phyloP scores from a whole-genome alignment of 768 basidiomycete genomes.

The Trametes cingulata region DNA sequence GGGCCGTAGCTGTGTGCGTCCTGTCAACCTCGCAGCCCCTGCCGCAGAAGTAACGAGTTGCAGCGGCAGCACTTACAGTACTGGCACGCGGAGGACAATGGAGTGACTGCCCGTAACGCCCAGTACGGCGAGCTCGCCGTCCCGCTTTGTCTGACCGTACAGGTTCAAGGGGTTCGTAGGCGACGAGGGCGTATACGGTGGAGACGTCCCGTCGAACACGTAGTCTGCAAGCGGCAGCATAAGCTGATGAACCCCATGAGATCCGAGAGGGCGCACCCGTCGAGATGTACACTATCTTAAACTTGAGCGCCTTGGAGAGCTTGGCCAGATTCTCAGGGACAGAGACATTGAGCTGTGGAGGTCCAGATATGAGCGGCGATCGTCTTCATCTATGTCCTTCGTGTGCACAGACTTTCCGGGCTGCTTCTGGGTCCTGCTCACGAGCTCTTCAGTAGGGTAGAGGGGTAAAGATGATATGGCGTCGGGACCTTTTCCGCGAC shows the following conservation, averaged over 20 bases:
- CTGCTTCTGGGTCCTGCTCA: slow-evolving; percentile 66
- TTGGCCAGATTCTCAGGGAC: slow-evolving; percentile 74
- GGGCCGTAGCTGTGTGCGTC: slow-evolving; percentile 74
- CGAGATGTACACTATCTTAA: slow-evolving; percentile 86
- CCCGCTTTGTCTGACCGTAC: slow-evolving; percentile 86
- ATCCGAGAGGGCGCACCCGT: slow-evolving; percentile 52
- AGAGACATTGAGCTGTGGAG: slow-evolving; percentile 69
- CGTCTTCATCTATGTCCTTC: background rate
- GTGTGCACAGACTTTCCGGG: slow-evolving; percentile 50
- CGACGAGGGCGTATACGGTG: slow-evolving; percentile 80
- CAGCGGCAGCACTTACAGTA: slow-evolving; percentile 64
- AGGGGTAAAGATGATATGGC: background rate
- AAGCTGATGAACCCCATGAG: background rate
- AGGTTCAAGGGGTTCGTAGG: slow-evolving; percentile 82
- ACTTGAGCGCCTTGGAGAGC: slow-evolving; percentile 60
- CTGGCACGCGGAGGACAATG: slow-evolving; percentile 84
- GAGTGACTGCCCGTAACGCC: slow-evolving; percentile 55
- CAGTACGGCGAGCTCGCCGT: slow-evolving; percentile 81
- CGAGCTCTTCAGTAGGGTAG: background rate
- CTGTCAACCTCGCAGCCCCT: too few species aligned
- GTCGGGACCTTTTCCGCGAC: slow-evolving; percentile 80
- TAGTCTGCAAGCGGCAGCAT: slow-evolving; percentile 58
- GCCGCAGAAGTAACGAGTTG: too few species aligned
- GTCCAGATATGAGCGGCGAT: background rate
- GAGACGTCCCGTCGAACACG: slow-evolving; percentile 92